These are phyloP conservation scores for Mycena galericulata DNA, from an alignment of 768 basidiomycete species.

Conservation along the genomic window DNA sequence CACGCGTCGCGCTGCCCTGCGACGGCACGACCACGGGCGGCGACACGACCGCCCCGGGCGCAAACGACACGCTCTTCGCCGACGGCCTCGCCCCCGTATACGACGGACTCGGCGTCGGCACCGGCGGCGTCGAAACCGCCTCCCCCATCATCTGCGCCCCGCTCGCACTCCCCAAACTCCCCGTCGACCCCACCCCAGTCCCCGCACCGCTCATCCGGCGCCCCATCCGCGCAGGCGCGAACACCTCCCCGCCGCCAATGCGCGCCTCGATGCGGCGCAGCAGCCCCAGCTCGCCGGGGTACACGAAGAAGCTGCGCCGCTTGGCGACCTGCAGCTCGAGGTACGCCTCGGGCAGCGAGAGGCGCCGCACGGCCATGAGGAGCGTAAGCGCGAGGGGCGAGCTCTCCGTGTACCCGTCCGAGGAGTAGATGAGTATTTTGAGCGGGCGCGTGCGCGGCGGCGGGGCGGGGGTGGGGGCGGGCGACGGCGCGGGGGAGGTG, in stretches of 20 bases:
- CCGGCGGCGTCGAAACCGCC: background rate
- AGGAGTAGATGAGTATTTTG: conserved; percentile 84
- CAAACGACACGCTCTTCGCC: conserved; percentile 64
- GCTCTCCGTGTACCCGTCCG: conserved; percentile 94
- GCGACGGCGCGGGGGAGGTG: conserved; percentile 39
- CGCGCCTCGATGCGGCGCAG: conserved; percentile 76
- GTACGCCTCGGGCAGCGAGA: conserved; percentile 90
- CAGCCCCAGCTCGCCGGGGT: conserved; percentile 81
- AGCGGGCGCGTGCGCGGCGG: conserved; percentile 67
- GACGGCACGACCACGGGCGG: conserved; percentile 46
- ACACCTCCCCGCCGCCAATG: conserved; percentile 52
- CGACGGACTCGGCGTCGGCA: background rate
- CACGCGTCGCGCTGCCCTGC: conserved; percentile 41
- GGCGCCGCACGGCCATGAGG: conserved; percentile 79
- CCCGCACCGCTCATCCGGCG: conserved; percentile 42
- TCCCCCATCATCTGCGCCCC: conserved; percentile 32
- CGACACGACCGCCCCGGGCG: conserved; percentile 32
- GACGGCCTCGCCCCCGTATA: conserved; percentile 50
- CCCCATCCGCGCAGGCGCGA: conserved; percentile 42
- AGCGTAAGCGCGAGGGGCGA: conserved; percentile 88
- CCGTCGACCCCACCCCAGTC: conserved; percentile 46
- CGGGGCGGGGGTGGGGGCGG: conserved; percentile 50
- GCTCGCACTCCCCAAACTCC: conserved; percentile 44
- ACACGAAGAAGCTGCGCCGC: conserved; percentile 91
- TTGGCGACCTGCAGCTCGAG: conserved; percentile 88